Base-by-base conservation (phyloP, 2,329 filamentous ascomycete species). In the Chalaropsis ovoidea region DNA sequence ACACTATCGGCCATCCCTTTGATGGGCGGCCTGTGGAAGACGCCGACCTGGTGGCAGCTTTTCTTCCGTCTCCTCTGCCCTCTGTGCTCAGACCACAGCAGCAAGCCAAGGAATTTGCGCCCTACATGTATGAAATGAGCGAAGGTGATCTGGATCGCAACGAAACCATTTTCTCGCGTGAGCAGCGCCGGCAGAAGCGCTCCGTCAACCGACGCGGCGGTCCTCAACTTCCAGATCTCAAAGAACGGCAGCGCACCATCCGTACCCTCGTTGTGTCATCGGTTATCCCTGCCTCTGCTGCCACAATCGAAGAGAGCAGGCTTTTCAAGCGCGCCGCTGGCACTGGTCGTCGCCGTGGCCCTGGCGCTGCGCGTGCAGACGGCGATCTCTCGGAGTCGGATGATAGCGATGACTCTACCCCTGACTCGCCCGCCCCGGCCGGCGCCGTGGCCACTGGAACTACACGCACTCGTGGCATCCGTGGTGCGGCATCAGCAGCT, bases 21-120 rank as follows among this genome's bases (percentile, higher is more conserved):
- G 94, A 99, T 73, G 94, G 94, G 62, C 84, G 94, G 43, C 91
- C 91, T 1, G 82, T 97, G 24, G 94, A 97, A 70, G 94, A 99
- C 73, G 85, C 90, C 5, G 94, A 99, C 72, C 82, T 99, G 31
- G 85, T 90, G 67, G 81, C 88, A 64, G 87, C 90, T 65, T 95
- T 99, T 76, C 79, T 97, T 42, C 87, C 89, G 31, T 91, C 91
- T 2, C 94, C 94, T 0, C 77, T 97, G 47, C 82, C 86, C 24
- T 85, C 84, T 13, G 87, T 95, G 22, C 96, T 97, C 80, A 84
- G 94, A 69, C 91, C 92, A 0, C 89, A 92, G 74, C 90, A 96
- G 74, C 86, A 92, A 69, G 91, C 93, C 61, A 96, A 96, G 75
- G 94, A 99, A 71, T 97, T 88, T 73, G 88, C 89, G 2, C 94